Conservation (phyloP, 2,329 filamentous ascomycete species). For the Pestalotiopsis sp. region DNA sequence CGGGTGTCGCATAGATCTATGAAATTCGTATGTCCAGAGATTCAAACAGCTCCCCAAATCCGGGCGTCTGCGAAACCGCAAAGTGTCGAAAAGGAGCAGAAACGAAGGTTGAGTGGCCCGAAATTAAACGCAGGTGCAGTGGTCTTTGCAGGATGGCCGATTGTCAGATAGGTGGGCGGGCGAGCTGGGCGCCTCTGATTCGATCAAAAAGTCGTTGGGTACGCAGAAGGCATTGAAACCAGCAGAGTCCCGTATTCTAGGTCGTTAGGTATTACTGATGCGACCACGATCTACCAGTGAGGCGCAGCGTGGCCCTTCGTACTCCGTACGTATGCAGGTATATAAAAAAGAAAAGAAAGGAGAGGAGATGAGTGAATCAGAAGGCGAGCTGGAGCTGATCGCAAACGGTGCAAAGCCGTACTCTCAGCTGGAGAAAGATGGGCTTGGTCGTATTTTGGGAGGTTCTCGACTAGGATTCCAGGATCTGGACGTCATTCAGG, state of each 20-base stretch:
- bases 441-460: not conserved
- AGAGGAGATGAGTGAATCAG: not conserved
- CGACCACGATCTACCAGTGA: not conserved
- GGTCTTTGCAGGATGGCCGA: constrained; percentile 5
- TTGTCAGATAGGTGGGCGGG: not conserved
- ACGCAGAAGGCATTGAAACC: constrained; percentile 24
- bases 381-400: not conserved
- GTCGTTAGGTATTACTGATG: constrained; percentile 5
- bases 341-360: not conserved
- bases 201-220: constrained; percentile 26
- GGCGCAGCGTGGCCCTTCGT: not conserved
- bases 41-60: not conserved
- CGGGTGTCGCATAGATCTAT: constrained; percentile 11
- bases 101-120: not conserved
- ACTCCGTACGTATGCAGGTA: constrained; percentile 1
- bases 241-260: not conserved
- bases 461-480: not conserved
- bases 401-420: not conserved
- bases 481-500: constrained; percentile 5
- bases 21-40: not conserved
- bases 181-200: constrained; percentile 27
- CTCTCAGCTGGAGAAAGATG: not conserved
- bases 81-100: constrained; percentile 1
- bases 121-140: not conserved
- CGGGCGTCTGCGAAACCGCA: constrained; percentile 1